Evolutionary conservation across 2,329 filamentous ascomycete genomes (phyloP).

Genomic region (Aspergillus nomiae): DNA sequence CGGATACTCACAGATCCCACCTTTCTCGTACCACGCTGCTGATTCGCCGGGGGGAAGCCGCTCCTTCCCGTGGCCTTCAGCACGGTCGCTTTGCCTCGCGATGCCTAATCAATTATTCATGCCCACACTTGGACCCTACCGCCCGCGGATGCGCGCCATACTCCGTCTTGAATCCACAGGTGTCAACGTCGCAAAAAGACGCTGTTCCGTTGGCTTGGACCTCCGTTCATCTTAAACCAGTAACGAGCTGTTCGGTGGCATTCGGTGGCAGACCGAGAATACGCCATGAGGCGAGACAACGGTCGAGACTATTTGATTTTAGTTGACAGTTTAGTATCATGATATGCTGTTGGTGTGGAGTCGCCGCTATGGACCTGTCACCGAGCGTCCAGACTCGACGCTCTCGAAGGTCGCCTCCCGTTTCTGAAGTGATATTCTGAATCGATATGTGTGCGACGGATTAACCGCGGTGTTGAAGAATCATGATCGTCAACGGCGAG

Average conservation of each 20-base stretch:
- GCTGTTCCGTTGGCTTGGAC: slow-evolving; percentile 9
- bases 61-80: slow-evolving; percentile 6
- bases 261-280: slow-evolving; percentile 8
- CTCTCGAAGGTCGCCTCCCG: background rate
- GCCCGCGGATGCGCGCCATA: slow-evolving; percentile 29
- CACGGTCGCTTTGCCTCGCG: slow-evolving; percentile 9
- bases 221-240: background rate
- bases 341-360: slow-evolving; percentile 5
- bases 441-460: background rate
- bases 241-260: slow-evolving; percentile 2
- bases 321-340: slow-evolving; percentile 5
- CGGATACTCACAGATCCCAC: background rate
- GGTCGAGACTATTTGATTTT: slow-evolving; percentile 16
- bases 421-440: background rate
- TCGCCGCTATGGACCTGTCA: slow-evolving; percentile 5
- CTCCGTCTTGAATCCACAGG: slow-evolving; percentile 18
- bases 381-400: background rate
- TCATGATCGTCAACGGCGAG: slow-evolving; percentile 3
- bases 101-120: background rate
- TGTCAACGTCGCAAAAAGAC: slow-evolving; percentile 9
- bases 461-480: background rate
- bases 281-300: slow-evolving; percentile 14
- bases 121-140: slow-evolving; percentile 13
- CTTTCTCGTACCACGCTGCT: background rate
- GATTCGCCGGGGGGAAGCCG: slow-evolving; percentile 17